Percentiles rank a stretch among this genome's conserved stretches.
phyloP scores from a whole-genome alignment of 1,139 yeast species.

The Scheffersomyces stambukii region DNA sequence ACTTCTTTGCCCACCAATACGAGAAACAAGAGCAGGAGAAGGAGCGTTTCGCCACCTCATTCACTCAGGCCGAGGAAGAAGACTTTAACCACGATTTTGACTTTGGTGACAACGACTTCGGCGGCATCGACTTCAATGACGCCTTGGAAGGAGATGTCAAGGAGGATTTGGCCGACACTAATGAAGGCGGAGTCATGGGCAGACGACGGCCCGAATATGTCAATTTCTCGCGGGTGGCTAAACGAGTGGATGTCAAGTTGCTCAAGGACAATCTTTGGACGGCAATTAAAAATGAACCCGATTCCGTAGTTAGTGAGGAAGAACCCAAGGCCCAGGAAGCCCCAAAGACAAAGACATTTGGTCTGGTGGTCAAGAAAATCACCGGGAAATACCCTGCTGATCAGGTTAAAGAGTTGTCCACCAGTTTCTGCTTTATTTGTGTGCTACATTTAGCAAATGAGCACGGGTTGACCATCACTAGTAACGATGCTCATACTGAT shows the following conservation, averaged over 20 bases:
- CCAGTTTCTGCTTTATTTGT: constrained; percentile 85
- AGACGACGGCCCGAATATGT: constrained; percentile 59
- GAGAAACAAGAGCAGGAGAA: constrained; percentile 37
- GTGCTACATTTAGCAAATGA: constrained; percentile 86
- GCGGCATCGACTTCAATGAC: constrained; percentile 45
- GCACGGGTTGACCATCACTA: constrained; percentile 65
- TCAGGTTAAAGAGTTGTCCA: constrained; percentile 63
- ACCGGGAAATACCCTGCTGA: constrained; percentile 51
- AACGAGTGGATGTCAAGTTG: constrained; percentile 74
- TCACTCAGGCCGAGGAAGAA: constrained; percentile 44
- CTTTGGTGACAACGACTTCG: constrained; percentile 35
- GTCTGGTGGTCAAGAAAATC: constrained; percentile 47
- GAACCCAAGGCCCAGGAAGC: constrained; percentile 1
- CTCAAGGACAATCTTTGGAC: constrained; percentile 85
- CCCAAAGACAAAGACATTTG: constrained; percentile 32
- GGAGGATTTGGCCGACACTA: constrained; percentile 9
- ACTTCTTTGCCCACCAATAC: constrained; percentile 71
- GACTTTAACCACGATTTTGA: constrained; percentile 38
- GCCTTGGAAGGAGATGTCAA: constrained; percentile 28
- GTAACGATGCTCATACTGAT: constrained; percentile 55
- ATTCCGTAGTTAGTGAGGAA: neutral
- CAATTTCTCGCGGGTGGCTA: constrained; percentile 75
- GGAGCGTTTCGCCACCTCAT: constrained; percentile 36
- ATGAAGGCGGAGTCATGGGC: constrained; percentile 29
- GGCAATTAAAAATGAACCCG: constrained; percentile 30